These are phyloP conservation scores for Penicillium pancosmium DNA, from an alignment of 495 filamentous ascomycete species.

Conservation along the genomic window DNA sequence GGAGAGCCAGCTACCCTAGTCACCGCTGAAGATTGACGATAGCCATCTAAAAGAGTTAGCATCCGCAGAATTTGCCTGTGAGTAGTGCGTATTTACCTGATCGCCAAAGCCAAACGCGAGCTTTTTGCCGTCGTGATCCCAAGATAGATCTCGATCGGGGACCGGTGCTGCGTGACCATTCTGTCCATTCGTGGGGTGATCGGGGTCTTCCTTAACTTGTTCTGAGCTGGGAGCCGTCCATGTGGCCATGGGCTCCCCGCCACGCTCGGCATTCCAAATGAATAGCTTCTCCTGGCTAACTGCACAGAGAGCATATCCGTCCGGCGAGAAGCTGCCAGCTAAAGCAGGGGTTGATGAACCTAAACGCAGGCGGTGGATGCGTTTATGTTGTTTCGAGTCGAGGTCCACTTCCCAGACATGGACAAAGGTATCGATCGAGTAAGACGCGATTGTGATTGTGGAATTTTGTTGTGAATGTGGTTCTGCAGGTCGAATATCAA, in stretches of 20 bases:
- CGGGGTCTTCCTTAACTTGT: constrained; percentile 34
- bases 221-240: constrained; percentile 52
- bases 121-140: constrained; percentile 76
- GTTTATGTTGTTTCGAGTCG: constrained; percentile 60
- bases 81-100: constrained; percentile 53
- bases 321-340: constrained; percentile 69
- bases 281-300: constrained; percentile 65
- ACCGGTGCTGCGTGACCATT: constrained; percentile 38
- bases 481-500: constrained; percentile 40
- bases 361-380: constrained; percentile 49
- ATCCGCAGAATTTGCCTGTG: constrained; percentile 2
- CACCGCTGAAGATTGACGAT: constrained; percentile 50
- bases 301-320: constrained; percentile 70
- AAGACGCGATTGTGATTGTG: constrained; percentile 45
- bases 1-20: constrained; percentile 14
- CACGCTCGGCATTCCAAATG: constrained; percentile 74
- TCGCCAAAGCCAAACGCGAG: constrained; percentile 73
- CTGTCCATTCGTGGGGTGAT: constrained; percentile 40
- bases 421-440: constrained; percentile 62
- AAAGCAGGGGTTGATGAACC: constrained; percentile 56
- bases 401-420: constrained; percentile 69
- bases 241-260: constrained; percentile 63
- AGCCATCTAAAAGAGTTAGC: constrained; percentile 38
- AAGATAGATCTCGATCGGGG: constrained; percentile 61
- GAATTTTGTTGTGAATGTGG: constrained; percentile 18